These are phyloP conservation scores for Rhinocladiella similis DNA, from an alignment of 2,329 filamentous ascomycete genomes.

Conservation along the genomic window DNA sequence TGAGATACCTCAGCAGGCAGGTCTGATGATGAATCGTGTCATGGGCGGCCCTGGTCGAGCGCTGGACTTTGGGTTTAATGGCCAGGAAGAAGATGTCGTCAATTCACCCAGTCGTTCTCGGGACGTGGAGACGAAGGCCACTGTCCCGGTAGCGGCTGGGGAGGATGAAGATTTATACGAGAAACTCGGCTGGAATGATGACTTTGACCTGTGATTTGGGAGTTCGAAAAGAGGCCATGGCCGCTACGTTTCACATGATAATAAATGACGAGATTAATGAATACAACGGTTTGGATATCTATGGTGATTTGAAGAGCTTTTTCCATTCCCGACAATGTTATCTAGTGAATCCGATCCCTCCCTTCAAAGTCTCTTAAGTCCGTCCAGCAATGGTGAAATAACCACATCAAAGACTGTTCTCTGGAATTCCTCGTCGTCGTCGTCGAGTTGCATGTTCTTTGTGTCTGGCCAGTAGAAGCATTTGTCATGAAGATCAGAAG, in stretches of 20 bases:
- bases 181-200: conserved; percentile 45
- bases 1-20: conserved; percentile 28
- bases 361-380: conserved; percentile 16
- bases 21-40: conserved; percentile 31
- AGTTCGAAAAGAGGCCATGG: not conserved
- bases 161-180: conserved; percentile 41
- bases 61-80: conserved; percentile 35
- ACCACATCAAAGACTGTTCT: conserved; percentile 17
- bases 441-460: conserved; percentile 13
- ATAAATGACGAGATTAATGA: not conserved
- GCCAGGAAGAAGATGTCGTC: not conserved
- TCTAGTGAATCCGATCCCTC: not conserved
- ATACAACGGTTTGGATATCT: too few relatives aligned
- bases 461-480: conserved; percentile 21
- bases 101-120: not conserved
- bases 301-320: not conserved
- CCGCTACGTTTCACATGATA: too few relatives aligned
- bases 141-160: not conserved
- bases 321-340: not conserved
- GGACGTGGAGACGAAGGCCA: too few relatives aligned
- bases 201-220: conserved; percentile 34
- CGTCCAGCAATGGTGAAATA: conserved; percentile 17
- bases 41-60: conserved; percentile 24
- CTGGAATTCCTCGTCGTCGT: conserved; percentile 20
- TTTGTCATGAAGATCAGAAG: too few relatives aligned